Conservation (phyloP, 1,284 basidiomycete genomes). For the Sanguinoderma infundibulare region DNA sequence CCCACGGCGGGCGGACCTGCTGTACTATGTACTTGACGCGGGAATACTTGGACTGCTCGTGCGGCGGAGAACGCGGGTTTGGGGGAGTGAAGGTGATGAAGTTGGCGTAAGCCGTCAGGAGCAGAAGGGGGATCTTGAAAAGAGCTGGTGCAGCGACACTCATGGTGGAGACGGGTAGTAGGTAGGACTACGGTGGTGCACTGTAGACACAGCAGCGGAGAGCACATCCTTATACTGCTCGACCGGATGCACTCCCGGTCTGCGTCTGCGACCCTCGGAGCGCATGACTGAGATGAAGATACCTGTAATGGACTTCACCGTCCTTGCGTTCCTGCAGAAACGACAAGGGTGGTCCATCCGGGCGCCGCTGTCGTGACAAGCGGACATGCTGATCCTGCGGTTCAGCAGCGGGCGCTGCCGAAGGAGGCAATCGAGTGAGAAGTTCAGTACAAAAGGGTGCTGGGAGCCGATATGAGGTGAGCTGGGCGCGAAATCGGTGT, state of each 20-base stretch:
- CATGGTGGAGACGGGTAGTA: not conserved
- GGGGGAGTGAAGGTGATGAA: slow-evolving; percentile 23
- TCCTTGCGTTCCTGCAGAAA: not conserved
- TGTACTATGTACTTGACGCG: slow-evolving; percentile 18
- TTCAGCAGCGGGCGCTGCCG: not conserved
- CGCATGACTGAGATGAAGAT: no score
- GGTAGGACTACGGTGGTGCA: not conserved
- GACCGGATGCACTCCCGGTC: not conserved
- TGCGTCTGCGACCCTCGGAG: not conserved
- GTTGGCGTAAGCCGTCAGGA: slow-evolving; percentile 19
- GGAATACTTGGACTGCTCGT: slow-evolving; percentile 21
- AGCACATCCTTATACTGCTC: not conserved
- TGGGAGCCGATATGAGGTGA: slow-evolving; percentile 16
- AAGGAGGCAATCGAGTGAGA: slow-evolving; percentile 10
- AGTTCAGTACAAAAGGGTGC: slow-evolving; percentile 10
- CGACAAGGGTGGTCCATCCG: slow-evolving; percentile 2
- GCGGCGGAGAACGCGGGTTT: slow-evolving; percentile 14
- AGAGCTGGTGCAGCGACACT: not conserved
- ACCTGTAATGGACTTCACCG: not conserved
- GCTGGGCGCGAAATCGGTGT: not conserved
- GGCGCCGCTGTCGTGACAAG: slow-evolving; percentile 9
- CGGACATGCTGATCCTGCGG: not conserved
- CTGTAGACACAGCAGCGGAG: not conserved
- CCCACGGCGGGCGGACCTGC: slow-evolving; percentile 22
- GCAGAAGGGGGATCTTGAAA: slow-evolving; percentile 18